Base-by-base conservation (phyloP, 306 rosid genomes). In the Sophora flavescens region DNA sequence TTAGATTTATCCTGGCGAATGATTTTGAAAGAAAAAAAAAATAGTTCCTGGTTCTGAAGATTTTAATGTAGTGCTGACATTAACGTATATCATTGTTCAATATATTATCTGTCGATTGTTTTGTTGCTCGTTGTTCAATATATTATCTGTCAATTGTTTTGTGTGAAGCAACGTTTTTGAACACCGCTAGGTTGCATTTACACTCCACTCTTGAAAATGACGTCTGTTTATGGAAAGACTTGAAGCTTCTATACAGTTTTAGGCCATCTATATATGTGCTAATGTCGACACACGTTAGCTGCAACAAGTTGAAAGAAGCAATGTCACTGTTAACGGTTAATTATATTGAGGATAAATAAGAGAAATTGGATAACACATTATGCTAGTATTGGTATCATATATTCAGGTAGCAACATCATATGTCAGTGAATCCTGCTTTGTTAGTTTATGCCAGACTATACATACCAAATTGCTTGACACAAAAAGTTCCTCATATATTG, bases 291-390 rank as follows among this genome's bases (percentile, higher is more conserved):
- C 48, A 12, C 28, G 15, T 59, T 58, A 58, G 59, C 32, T 15
- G 58, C 41, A 73, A 41, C 12, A 28, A 73, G 42, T 73, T 59
- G 77, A 72, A 56, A 56, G 28, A 22, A 56, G 38, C 33, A 39
- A 57, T 41, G 44, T 71, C 52, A 54, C 64, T 71, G 53, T 69
- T 30, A 32, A 68, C 42, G 14, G 35, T 32, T 28, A 33, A 51
- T 50, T 52, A 8, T 11, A 18, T 52, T 16, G 16, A 53, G 48
- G 33, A 38, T 71, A 3, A 38, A 75, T 35, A n/a, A 36, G 4
- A 6, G 38, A 38, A 26, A 41, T 39, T 39, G 16, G 28, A 48
- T 47, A 22, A 13, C 11, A 35, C 30, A 74, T 61, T 47, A 47
- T 74, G 33, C 61, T 59, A 63, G 50, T 28, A 52, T 57, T 44